phyloP scores from a whole-genome alignment of 1,139 yeast species.

The Scheffersomyces illinoinensis region DNA sequence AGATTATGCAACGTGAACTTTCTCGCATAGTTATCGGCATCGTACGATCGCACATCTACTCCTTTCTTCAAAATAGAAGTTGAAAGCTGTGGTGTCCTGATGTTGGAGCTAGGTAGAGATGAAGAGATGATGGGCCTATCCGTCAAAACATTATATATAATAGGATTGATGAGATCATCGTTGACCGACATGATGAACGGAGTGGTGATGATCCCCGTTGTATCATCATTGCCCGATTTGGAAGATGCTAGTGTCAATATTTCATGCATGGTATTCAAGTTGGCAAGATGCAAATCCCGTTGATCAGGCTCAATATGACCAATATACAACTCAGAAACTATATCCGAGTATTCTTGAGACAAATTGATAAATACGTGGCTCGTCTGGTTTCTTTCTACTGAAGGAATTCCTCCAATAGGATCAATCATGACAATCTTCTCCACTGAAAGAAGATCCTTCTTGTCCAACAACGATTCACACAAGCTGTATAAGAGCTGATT shows the following conservation, averaged over 20 bases:
- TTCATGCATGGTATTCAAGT: constrained; percentile 55
- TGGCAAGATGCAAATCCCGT: constrained; percentile 54
- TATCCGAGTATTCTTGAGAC: constrained; percentile 74
- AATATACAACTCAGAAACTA: constrained; percentile 59
- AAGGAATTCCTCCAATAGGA: constrained; percentile 86
- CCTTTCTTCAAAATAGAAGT: constrained; percentile 87
- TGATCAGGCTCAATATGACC: constrained; percentile 48
- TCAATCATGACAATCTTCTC: constrained; percentile 84
- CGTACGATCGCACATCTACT: constrained; percentile 57
- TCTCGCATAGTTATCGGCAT: constrained; percentile 27
- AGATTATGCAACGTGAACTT: constrained; percentile 46
- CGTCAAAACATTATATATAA: constrained; percentile 83
- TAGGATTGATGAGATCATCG: constrained; percentile 64
- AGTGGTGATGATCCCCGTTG: constrained; percentile 47
- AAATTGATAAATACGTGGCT: constrained; percentile 88
- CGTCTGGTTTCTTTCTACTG: constrained; percentile 74
- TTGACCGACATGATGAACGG: constrained; percentile 46
- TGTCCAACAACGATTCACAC: constrained; percentile 25
- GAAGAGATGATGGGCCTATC: constrained; percentile 93
- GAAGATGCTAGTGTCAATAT: constrained; percentile 31
- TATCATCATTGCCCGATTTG: constrained; percentile 37
- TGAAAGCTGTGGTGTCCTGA: constrained; percentile 61
- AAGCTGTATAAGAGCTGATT: constrained; percentile 32
- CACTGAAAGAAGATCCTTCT: constrained; percentile 47
- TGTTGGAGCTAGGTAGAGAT: constrained; percentile 76